phyloP scores from a whole-genome alignment of 768 basidiomycete genomes.

The Termitomyces sp. region DNA sequence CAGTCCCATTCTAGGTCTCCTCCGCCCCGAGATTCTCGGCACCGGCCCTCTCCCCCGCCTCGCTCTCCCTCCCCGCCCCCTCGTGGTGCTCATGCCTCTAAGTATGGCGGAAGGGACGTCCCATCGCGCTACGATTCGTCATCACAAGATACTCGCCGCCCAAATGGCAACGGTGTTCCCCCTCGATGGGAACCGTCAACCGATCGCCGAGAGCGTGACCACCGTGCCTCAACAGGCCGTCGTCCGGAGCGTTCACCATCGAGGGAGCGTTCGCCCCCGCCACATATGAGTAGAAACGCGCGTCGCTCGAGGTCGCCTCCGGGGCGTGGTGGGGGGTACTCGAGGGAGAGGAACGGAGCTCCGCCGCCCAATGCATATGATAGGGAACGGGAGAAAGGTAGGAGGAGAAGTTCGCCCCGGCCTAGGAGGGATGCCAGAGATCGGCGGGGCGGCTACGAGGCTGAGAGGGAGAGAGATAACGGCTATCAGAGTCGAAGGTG shows the following conservation, averaged over 20 bases:
- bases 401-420: slow-evolving; percentile 8
- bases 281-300: slow-evolving; percentile 16
- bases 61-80: slow-evolving; percentile 10
- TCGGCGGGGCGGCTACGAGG: slow-evolving; percentile 3
- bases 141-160: slow-evolving; percentile 15
- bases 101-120: slow-evolving; percentile 9
- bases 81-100: slow-evolving; percentile 2
- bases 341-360: slow-evolving; percentile 8
- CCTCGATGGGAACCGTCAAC: slow-evolving; percentile 1
- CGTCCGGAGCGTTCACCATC: slow-evolving; percentile 7
- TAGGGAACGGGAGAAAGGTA: slow-evolving; percentile 10
- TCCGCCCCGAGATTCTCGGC: slow-evolving; percentile 17
- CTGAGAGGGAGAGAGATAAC: slow-evolving; percentile 12
- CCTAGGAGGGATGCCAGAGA: slow-evolving; percentile 8
- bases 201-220: slow-evolving; percentile 5
- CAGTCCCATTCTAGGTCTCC: slow-evolving; percentile 21
- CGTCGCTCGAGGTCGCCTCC: slow-evolving; percentile 21
- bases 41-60: slow-evolving; percentile 10
- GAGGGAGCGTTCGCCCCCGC: slow-evolving; percentile 21
- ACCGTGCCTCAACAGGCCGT: slow-evolving; percentile 2
- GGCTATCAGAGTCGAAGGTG: slow-evolving; percentile 16
- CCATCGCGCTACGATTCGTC: slow-evolving; percentile 12
- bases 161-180: background rate
- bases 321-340: slow-evolving; percentile 9
- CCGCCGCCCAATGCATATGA: slow-evolving; percentile 3